A percentile compares a stretch with the other conserved stretches of the same genome.
These are phyloP conservation scores for Solanum sitiens DNA, from an alignment of 257 asterid genomes.

Conservation along the genomic window DNA sequence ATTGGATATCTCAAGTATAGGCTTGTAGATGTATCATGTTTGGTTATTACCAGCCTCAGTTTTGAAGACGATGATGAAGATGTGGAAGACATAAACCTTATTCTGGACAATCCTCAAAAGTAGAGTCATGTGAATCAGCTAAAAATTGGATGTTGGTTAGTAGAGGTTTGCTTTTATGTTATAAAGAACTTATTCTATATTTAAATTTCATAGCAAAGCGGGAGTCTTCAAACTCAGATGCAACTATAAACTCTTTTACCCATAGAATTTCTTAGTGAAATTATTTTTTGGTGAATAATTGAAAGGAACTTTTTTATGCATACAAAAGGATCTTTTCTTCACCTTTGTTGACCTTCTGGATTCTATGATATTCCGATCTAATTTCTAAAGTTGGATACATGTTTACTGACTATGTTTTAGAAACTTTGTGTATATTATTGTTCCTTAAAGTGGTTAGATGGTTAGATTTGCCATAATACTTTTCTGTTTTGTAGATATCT, in stretches of 20 bases:
- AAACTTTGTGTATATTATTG: too few relatives aligned
- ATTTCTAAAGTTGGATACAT: background rate
- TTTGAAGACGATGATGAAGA: background rate
- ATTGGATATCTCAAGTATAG: background rate
- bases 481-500: too few relatives aligned
- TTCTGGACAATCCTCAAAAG: background rate
- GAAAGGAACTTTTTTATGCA: too few relatives aligned
- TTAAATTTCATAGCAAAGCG: background rate
- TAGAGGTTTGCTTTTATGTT: background rate
- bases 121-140: background rate
- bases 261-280: too few relatives aligned
- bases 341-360: background rate
- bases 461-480: too few relatives aligned
- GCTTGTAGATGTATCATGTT: background rate
- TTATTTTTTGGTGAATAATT: too few relatives aligned
- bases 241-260: too few relatives aligned
- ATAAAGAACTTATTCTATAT: background rate
- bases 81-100: background rate
- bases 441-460: too few relatives aligned
- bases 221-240: too few relatives aligned
- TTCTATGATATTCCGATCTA: background rate
- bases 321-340: background rate
- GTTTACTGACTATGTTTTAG: too few relatives aligned
- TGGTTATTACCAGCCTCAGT: background rate
- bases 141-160: background rate